These are phyloP conservation scores for Malus sieversii DNA, from an alignment of 306 rosid genomes.

Conservation along the genomic window DNA sequence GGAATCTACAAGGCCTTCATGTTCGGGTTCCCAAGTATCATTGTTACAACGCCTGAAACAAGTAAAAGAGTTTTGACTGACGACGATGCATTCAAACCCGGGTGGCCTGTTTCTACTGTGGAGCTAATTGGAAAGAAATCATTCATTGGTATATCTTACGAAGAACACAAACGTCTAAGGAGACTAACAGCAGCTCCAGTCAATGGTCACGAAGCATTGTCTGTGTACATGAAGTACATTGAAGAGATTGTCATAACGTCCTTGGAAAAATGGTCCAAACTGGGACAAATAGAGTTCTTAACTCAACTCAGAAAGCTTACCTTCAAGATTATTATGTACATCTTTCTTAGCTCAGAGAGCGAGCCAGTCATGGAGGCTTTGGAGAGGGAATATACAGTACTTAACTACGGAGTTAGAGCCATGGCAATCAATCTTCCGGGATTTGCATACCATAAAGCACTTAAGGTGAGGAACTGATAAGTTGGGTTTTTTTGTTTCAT, in stretches of 20 bases:
- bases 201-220: constrained; percentile 68
- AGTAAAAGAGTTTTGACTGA: constrained; percentile 66
- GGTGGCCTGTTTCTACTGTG: constrained; percentile 76
- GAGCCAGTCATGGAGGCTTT: constrained; percentile 54
- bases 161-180: constrained; percentile 82
- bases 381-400: constrained; percentile 68
- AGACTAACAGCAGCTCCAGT: constrained; percentile 73
- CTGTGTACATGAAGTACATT: constrained; percentile 54
- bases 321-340: constrained; percentile 69
- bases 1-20: constrained; percentile 75
- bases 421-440: constrained; percentile 85
- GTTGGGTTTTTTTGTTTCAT: not conserved
- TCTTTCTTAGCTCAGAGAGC: constrained; percentile 74
- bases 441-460: constrained; percentile 73
- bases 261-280: constrained; percentile 61
- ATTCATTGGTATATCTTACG: constrained; percentile 47
- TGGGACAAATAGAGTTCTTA: constrained; percentile 67
- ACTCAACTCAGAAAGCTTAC: constrained; percentile 63
- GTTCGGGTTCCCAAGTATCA: constrained; percentile 78
- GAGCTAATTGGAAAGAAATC: constrained; percentile 76
- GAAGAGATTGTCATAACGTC: constrained; percentile 44
- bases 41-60: constrained; percentile 64
- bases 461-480: constrained; percentile 37
- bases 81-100: constrained; percentile 56
- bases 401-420: constrained; percentile 80